Percentiles rank a stretch among this genome's conserved stretches.
Conservation (phyloP, 768 basidiomycete species). For the Termitomyces sp. region DNA sequence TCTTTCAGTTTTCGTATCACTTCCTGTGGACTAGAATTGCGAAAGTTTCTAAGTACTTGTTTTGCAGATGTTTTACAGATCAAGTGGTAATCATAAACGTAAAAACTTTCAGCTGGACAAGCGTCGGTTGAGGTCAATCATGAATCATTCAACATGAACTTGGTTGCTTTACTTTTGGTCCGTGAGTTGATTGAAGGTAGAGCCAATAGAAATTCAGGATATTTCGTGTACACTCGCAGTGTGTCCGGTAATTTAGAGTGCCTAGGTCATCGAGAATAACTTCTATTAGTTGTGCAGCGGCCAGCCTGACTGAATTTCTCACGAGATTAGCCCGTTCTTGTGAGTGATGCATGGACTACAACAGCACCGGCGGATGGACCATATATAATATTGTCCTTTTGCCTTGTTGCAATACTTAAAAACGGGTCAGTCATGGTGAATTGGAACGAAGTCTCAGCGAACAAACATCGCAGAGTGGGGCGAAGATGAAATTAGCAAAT, state of each 20-base stretch:
- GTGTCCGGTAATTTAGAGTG: no score
- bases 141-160: no score
- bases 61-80: not conserved
- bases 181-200: not conserved
- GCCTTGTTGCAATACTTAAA: slow-evolving; percentile 2
- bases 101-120: not conserved
- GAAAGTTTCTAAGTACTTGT: not conserved
- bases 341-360: slow-evolving; percentile 7
- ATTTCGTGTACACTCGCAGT: no score
- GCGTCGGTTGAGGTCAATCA: no score
- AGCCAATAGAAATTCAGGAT: no score
- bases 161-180: not conserved
- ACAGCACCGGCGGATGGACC: slow-evolving; percentile 5
- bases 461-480: slow-evolving; percentile 4
- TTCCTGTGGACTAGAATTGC: not conserved
- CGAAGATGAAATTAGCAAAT: no score
- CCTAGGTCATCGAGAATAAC: no score
- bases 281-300: no score
- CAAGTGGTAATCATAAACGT: not conserved
- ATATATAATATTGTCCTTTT: slow-evolving; percentile 1
- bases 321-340: not conserved
- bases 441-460: not conserved
- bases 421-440: not conserved
- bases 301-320: not conserved
- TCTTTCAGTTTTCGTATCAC: not conserved